Base-by-base conservation (phyloP, 495 filamentous ascomycete genomes). In the Xylaria flabelliformis region DNA sequence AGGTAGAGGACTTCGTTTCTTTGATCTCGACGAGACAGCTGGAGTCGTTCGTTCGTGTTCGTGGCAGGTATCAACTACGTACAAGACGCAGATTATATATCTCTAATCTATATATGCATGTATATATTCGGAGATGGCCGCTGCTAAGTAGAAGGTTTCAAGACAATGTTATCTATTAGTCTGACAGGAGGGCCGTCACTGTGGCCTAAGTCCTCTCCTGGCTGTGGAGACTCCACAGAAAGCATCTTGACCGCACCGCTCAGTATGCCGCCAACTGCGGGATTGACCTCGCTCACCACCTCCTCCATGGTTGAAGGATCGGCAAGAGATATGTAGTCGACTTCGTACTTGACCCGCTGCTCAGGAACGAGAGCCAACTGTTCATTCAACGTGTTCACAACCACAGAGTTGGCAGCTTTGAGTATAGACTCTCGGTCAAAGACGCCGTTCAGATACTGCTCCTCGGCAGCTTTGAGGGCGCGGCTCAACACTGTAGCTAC, bases 221-320 rank as follows among this genome's bases (percentile, higher is more conserved):
- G 80, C 46, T 83, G 84, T 1, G 90, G 84, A 58, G 87, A 86
- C 77, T 96, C 91, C 8, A 97, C 82, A 0, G 94, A 92, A 41
- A 93, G 80, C 92, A 99, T 97, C 82, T 92, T 95, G 44, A 99
- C 81, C 3, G 96, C 96, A 21, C 93, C 92, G 76, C 94, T 98
- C 71, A 99, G 78, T 44, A 99, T 91, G 0, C 90, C 94, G 0
- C 97, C 96, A 69, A 85, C 87, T 3, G 81, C 78, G 0, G 87
- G 83, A 55, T 94, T 90, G 3, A 93, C 85, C 8, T 88, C 84
- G 17, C 85, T 78, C 36, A 98, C 64, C 36, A 98, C 64, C 82
- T 98, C 95, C 69, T 93, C 88, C 81, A 99, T 86, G 0, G 88
- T 91, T 10, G 91, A 87, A 0, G 91, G 90, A 76, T 98, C 93